Percentiles rank a stretch among this genome's conserved stretches.
phyloP scores from a whole-genome alignment of 75 land plant species.

The Sequoia sempervirens region DNA sequence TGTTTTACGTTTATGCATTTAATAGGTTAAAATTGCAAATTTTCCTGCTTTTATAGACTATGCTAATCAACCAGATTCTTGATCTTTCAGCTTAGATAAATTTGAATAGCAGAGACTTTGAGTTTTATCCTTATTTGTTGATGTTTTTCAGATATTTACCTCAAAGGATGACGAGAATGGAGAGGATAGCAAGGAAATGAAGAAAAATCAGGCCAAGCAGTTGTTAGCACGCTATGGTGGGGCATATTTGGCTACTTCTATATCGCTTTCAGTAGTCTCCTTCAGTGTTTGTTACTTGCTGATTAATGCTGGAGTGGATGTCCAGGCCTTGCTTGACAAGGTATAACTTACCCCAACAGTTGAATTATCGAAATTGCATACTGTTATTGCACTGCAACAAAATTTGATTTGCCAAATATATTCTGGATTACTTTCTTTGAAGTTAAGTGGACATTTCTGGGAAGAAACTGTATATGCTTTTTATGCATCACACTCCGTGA shows the following conservation, averaged over 20 bases:
- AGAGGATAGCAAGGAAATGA: conserved; percentile 35
- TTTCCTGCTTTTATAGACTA: background rate
- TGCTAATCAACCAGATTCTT: background rate
- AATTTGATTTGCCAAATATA: too few relatives aligned
- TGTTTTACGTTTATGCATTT: background rate
- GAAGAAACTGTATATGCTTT: too few relatives aligned
- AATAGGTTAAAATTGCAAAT: background rate
- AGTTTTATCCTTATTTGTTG: background rate
- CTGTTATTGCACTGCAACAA: too few relatives aligned
- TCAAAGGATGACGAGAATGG: conserved; percentile 51
- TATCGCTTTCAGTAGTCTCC: conserved; percentile 75
- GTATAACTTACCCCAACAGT: conserved; percentile 17
- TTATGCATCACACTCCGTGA: too few relatives aligned
- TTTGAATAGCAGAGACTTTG: background rate
- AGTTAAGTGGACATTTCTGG: too few relatives aligned
- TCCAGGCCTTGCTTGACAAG: conserved; percentile 71
- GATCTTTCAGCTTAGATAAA: background rate
- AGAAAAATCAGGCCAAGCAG: conserved; percentile 80
- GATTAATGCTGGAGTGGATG: conserved; percentile 79
- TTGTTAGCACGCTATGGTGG: conserved; percentile 88
- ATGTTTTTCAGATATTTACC: conserved; percentile 61
- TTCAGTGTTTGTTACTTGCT: conserved; percentile 77
- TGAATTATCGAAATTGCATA: too few relatives aligned
- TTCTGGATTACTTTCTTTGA: too few relatives aligned
- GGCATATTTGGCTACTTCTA: conserved; percentile 91